These are phyloP conservation scores for Talaromyces ruber DNA, from an alignment of 495 filamentous ascomycete genomes.

Conservation along the genomic window DNA sequence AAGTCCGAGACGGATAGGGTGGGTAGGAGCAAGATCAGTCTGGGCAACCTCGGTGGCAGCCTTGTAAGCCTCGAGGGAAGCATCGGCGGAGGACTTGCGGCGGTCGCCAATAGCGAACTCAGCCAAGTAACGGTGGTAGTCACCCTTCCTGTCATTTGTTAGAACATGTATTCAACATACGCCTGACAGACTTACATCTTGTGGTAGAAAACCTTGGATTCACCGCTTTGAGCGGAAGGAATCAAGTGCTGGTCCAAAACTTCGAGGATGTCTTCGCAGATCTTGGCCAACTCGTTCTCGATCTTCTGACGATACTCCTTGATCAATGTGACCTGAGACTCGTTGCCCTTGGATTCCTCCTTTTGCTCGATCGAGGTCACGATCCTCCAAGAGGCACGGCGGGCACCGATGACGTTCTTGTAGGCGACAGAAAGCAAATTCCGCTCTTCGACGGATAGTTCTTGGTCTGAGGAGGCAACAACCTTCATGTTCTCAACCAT, in stretches of 20 bases:
- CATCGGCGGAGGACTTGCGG: slow-evolving; percentile 93
- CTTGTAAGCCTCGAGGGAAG: slow-evolving; percentile 98
- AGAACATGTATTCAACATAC: background rate
- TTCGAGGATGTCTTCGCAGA: slow-evolving; percentile 97
- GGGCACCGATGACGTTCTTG: slow-evolving; percentile 99
- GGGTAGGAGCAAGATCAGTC: slow-evolving; percentile 94
- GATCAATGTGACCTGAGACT: slow-evolving; percentile 84
- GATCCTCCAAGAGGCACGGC: slow-evolving; percentile 99
- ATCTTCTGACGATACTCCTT: slow-evolving; percentile 99
- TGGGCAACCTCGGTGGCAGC: slow-evolving; percentile 94
- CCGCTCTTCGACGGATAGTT: slow-evolving; percentile 97
- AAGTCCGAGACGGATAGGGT: slow-evolving; percentile 97
- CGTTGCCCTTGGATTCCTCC: slow-evolving; percentile 99
- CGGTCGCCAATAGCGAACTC: slow-evolving; percentile 97
- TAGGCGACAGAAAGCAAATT: slow-evolving; percentile 99
- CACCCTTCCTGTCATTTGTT: slow-evolving; percentile 73
- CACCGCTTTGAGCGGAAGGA: slow-evolving; percentile 89
- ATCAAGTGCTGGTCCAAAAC: slow-evolving; percentile 96
- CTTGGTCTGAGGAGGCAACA: slow-evolving; percentile 89
- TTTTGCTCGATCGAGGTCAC: slow-evolving; percentile 99
- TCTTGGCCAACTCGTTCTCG: slow-evolving; percentile 95
- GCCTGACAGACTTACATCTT: slow-evolving; percentile 68
- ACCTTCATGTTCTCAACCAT: slow-evolving; percentile 99
- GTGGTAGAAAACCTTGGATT: slow-evolving; percentile 99
- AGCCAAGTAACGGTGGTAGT: slow-evolving; percentile 99